A percentile compares a stretch with the other conserved stretches of the same genome.
Conservation (phyloP, 2,329 filamentous ascomycete genomes). For the Pseudocercospora fuligena region DNA sequence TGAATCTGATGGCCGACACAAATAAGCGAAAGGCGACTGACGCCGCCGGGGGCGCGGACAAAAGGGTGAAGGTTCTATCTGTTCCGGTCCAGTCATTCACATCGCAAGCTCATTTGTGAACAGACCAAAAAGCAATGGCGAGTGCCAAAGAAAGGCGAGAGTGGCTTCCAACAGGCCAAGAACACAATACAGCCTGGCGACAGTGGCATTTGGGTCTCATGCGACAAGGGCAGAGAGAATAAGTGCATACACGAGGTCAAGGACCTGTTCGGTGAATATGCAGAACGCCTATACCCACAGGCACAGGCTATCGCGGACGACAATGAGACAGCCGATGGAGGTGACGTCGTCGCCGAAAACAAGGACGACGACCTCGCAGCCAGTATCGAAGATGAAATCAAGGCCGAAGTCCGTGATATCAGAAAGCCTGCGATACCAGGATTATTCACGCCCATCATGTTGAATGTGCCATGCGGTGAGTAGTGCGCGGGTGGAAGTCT, state of each 20-base stretch:
- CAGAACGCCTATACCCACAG: constrained; percentile 57
- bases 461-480: constrained; percentile 62
- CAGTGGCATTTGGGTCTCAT: constrained; percentile 78
- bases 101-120: constrained; percentile 22
- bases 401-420: constrained; percentile 71
- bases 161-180: constrained; percentile 31
- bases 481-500: constrained; percentile 3
- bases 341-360: constrained; percentile 34
- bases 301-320: constrained; percentile 43
- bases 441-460: constrained; percentile 57
- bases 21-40: constrained; percentile 47
- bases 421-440: constrained; percentile 56
- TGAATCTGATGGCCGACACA: constrained; percentile 25
- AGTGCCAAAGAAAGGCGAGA: constrained; percentile 42
- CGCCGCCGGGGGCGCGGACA: constrained; percentile 37
- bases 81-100: constrained; percentile 4
- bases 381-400: constrained; percentile 75
- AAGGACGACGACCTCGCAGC: constrained; percentile 43
- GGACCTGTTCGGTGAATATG: constrained; percentile 69
- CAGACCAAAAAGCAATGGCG: constrained; percentile 53
- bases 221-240: constrained; percentile 71
- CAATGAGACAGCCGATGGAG: constrained; percentile 20
- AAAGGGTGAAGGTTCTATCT: constrained; percentile 44
- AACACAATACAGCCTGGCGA: constrained; percentile 67
- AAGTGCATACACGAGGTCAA: constrained; percentile 71